Conservation (phyloP, 371 early-diverging fungal species). For the Antonospora locustae region DNA sequence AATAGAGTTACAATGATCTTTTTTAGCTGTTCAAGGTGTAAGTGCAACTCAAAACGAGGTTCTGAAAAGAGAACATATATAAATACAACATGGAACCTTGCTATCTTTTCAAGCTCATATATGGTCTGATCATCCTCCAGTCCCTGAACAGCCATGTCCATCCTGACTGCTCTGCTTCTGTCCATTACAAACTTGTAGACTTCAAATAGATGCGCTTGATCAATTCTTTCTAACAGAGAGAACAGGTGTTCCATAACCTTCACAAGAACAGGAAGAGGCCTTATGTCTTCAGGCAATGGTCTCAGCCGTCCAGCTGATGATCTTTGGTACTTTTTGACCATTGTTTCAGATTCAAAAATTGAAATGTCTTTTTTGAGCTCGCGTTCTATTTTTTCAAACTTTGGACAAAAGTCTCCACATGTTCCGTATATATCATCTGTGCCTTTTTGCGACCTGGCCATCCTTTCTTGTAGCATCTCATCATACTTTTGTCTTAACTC, state of each 20-base stretch:
- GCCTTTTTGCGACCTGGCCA: not conserved
- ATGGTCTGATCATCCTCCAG: conserved; percentile 61
- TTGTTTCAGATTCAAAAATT: conserved; percentile 26
- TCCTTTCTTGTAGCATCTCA: not conserved
- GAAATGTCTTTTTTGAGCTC: conserved; percentile 31
- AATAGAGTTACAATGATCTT: conserved; percentile 59
- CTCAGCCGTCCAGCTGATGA: conserved; percentile 72
- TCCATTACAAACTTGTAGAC: conserved; percentile 72
- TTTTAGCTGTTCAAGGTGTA: conserved; percentile 68
- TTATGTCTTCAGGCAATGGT: conserved; percentile 70
- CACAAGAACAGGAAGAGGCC: conserved; percentile 61
- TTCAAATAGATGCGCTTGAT: conserved; percentile 56
- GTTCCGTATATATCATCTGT: conserved; percentile 1
- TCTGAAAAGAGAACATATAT: conserved; percentile 61
- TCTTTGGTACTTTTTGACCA: conserved; percentile 69
- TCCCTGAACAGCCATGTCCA: conserved; percentile 72
- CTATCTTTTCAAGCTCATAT: conserved; percentile 64
- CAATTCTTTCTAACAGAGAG: conserved; percentile 56
- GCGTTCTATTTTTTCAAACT: conserved; percentile 34
- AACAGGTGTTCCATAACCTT: conserved; percentile 67
- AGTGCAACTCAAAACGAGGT: conserved; percentile 61
- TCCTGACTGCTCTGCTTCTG: conserved; percentile 67
- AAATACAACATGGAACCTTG: conserved; percentile 69
- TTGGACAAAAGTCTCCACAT: conserved; percentile 42
- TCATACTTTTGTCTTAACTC: conserved; percentile 10